Conservation (phyloP, 331 rosid species). For the Rhamnella rubrinervis region DNA sequence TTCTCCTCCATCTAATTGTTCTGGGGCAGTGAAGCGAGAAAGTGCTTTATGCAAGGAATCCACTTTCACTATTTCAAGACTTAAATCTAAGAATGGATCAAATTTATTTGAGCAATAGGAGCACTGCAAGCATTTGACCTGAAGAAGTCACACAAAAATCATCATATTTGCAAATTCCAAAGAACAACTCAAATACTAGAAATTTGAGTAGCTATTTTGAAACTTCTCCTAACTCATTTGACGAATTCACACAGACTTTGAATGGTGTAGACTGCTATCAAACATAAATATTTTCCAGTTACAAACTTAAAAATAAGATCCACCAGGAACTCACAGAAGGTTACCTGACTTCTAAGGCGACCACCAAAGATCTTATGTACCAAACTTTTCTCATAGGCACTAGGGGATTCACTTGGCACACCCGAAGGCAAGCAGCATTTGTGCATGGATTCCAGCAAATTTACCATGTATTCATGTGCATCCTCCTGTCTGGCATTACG, state of each 20-base stretch:
- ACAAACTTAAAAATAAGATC: background rate
- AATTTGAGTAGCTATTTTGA: background rate
- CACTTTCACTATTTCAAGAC: conserved; percentile 89
- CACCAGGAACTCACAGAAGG: conserved; percentile 6
- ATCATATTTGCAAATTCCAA: background rate
- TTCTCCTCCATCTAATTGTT: conserved; percentile 93
- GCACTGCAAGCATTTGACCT: conserved; percentile 94
- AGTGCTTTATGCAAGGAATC: conserved; percentile 84
- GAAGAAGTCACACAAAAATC: conserved; percentile 20
- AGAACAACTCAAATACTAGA: background rate
- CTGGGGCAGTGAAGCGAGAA: conserved; percentile 72
- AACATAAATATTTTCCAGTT: background rate
- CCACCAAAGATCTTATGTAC: conserved; percentile 98
- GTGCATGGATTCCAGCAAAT: conserved; percentile 97
- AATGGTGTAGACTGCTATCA: background rate
- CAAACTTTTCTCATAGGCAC: conserved; percentile 94
- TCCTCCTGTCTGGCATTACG: conserved; percentile 87
- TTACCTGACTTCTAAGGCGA: conserved; percentile 90
- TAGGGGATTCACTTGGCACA: conserved; percentile 85
- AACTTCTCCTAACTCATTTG: background rate
- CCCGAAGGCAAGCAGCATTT: conserved; percentile 95
- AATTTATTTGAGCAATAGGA: conserved; percentile 77
- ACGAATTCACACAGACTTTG: background rate
- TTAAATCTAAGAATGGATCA: conserved; percentile 93
- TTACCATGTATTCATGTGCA: conserved; percentile 99